Conservation (phyloP, 805 yeast species). For the Sugiyamaella qingdaonensis region DNA sequence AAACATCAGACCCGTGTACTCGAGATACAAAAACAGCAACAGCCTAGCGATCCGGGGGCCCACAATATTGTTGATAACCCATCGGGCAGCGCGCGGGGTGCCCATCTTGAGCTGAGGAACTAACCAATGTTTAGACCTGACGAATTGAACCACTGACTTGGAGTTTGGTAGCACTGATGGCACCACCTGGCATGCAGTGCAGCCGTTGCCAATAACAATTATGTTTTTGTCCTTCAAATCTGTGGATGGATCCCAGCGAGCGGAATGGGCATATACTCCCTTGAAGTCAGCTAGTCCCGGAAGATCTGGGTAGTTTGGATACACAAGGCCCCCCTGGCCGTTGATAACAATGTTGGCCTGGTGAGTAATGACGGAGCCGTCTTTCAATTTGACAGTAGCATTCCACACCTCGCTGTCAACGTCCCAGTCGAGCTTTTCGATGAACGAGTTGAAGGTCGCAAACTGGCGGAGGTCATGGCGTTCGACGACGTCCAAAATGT, state of each 20-base stretch:
- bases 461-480: constrained; percentile 11
- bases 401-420: constrained; percentile 13
- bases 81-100: background rate
- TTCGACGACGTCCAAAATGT: constrained; percentile 13
- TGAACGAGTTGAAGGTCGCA: constrained; percentile 8
- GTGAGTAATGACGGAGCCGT: constrained; percentile 12
- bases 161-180: constrained; percentile 13
- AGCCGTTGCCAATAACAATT: constrained; percentile 22
- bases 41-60: constrained; percentile 2
- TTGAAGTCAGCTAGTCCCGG: constrained; percentile 16
- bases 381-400: constrained; percentile 4
- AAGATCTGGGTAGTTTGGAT: constrained; percentile 13
- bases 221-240: constrained; percentile 13
- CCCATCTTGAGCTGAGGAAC: constrained; percentile 14
- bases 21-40: constrained; percentile 13
- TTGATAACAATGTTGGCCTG: constrained; percentile 12
- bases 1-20: constrained; percentile 15
- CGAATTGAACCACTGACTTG: constrained; percentile 14
- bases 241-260: constrained; percentile 18
- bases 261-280: constrained; percentile 18
- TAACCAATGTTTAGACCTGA: constrained; percentile 19
- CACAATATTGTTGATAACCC: background rate
- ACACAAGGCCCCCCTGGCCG: constrained; percentile 17
- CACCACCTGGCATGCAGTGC: constrained; percentile 19
- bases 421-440: constrained; percentile 15